Percentiles rank a stretch among this genome's conserved stretches.
phyloP scores from a whole-genome alignment of 768 basidiomycete species.

The Mycena amicta region DNA sequence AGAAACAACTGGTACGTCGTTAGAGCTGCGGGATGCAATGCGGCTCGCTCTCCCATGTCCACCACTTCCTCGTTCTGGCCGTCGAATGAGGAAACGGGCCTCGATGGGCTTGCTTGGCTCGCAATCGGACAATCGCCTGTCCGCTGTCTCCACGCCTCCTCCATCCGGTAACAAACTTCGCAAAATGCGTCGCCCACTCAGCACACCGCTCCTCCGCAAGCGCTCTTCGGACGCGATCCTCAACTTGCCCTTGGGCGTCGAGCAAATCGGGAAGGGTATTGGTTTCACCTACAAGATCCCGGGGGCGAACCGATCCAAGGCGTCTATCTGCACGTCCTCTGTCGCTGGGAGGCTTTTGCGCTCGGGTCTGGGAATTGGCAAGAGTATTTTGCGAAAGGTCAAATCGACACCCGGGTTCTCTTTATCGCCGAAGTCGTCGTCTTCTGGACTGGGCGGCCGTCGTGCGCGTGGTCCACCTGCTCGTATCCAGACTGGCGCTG shows the following conservation, averaged over 20 bases:
- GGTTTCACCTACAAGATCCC: constrained; percentile 49
- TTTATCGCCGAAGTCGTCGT: not conserved
- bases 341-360: constrained; percentile 28
- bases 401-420: constrained; percentile 10
- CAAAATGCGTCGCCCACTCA: constrained; percentile 37
- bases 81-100: constrained; percentile 36
- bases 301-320: constrained; percentile 30
- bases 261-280: constrained; percentile 55
- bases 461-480: constrained; percentile 12
- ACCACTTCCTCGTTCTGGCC: constrained; percentile 27
- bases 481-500: constrained; percentile 8
- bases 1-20: constrained; percentile 4
- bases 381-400: constrained; percentile 9
- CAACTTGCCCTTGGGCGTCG: constrained; percentile 47
- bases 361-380: constrained; percentile 20
- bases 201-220: constrained; percentile 30
- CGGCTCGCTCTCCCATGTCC: constrained; percentile 15
- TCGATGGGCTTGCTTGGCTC: constrained; percentile 14
- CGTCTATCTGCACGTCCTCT: constrained; percentile 31
- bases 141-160: constrained; percentile 35
- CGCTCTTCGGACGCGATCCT: constrained; percentile 28
- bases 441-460: not conserved
- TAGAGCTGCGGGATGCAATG: constrained; percentile 21
- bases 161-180: constrained; percentile 46
- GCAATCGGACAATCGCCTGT: constrained; percentile 37